Evolutionary conservation across 2,329 filamentous ascomycete genomes (phyloP).

Genomic region (Trichoderma hamatum): DNA sequence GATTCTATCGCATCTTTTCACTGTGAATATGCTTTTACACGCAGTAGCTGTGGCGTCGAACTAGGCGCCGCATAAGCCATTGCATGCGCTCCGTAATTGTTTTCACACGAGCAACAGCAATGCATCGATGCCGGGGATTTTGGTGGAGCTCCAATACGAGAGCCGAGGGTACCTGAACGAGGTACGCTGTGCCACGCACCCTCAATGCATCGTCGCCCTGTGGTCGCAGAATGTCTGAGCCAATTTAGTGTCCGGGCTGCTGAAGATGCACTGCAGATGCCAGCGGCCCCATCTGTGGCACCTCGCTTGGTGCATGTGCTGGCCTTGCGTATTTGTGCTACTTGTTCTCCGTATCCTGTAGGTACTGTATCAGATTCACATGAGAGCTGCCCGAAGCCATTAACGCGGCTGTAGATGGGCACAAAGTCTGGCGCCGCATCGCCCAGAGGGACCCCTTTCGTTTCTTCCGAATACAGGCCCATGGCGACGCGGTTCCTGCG

Average conservation of each 20-base stretch:
- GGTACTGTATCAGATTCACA: background rate
- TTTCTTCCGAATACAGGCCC: background rate
- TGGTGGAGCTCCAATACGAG: background rate
- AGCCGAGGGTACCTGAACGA: background rate
- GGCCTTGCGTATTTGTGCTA: background rate
- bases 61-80: background rate
- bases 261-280: constrained; percentile 20
- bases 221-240: background rate
- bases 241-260: background rate
- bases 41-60: background rate
- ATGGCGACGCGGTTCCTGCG: constrained; percentile 19
- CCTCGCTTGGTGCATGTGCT: background rate
- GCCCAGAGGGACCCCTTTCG: constrained; percentile 7
- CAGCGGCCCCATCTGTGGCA: constrained; percentile 3
- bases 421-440: background rate
- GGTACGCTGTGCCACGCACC: background rate
- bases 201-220: background rate
- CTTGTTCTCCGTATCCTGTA: too few species aligned
- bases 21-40: background rate
- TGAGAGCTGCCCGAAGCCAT: background rate
- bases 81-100: background rate
- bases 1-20: background rate
- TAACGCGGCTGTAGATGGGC: background rate
- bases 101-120: background rate
- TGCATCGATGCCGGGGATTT: background rate